phyloP scores from a whole-genome alignment of 1,139 yeast species.

The Candida tetrigidarum region DNA sequence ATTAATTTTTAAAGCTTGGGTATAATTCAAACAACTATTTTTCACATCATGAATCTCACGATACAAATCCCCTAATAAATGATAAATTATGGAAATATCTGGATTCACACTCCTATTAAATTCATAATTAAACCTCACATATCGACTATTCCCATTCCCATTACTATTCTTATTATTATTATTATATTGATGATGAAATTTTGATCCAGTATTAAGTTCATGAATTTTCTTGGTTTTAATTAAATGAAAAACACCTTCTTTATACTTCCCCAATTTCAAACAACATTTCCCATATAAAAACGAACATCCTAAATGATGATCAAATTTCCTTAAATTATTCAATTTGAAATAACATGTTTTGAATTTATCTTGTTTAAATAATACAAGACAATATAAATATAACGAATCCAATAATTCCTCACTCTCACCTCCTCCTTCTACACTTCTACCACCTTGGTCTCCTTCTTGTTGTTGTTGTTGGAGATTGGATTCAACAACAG shows the following conservation, averaged over 20 bases:
- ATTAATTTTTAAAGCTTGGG: conserved; percentile 69
- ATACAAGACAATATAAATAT: conserved; percentile 67
- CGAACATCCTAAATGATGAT: conserved; percentile 68
- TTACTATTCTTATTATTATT: conserved; percentile 35
- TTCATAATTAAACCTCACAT: conserved; percentile 39
- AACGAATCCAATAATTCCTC: conserved; percentile 54
- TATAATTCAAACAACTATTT: conserved; percentile 68
- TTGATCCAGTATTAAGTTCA: too few species aligned
- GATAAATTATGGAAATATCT: conserved; percentile 66
- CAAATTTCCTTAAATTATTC: conserved; percentile 43
- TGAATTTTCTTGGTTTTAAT: conserved; percentile 36
- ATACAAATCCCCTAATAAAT: conserved; percentile 74
- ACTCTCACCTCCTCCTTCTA: background rate
- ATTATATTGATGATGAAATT: too few species aligned
- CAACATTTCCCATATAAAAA: conserved; percentile 73
- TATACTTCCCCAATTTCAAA: conserved; percentile 54
- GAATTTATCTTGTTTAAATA: conserved; percentile 56
- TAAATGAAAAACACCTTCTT: conserved; percentile 68
- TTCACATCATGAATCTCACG: conserved; percentile 59
- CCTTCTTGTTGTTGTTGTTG: conserved; percentile 1
- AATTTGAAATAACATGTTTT: conserved; percentile 63
- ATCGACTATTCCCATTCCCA: conserved; percentile 16
- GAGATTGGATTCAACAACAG: conserved; percentile 36
- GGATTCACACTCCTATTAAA: conserved; percentile 49
- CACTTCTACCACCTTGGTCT: background rate